Conservation (phyloP, 2,329 filamentous ascomycete species). For the Trichoderma sp. region DNA sequence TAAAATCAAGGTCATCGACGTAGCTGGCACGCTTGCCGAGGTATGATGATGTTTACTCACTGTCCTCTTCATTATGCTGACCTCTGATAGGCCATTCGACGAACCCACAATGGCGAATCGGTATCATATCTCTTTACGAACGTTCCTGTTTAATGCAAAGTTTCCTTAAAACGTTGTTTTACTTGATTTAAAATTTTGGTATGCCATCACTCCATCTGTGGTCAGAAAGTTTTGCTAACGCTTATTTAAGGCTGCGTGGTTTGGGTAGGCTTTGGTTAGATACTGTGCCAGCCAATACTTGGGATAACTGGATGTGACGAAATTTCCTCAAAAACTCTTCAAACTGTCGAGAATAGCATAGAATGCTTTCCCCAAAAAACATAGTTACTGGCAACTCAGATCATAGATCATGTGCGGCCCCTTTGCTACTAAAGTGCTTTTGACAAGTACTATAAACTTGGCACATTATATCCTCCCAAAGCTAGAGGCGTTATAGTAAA, state of each 20-base stretch:
- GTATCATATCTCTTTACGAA: constrained; percentile 71
- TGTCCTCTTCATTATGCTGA: constrained; percentile 9
- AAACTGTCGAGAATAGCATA: background rate
- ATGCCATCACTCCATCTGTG: background rate
- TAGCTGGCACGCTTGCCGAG: constrained; percentile 78
- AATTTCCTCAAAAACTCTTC: background rate
- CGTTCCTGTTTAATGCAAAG: constrained; percentile 50
- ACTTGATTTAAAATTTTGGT: constrained; percentile 8
- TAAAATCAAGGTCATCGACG: constrained; percentile 87
- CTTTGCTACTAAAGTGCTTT: background rate
- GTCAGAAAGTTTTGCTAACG: background rate
- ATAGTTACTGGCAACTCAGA: background rate
- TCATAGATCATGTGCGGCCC: background rate
- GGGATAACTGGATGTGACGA: constrained; percentile 3
- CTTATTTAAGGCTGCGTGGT: background rate
- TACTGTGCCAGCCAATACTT: background rate
- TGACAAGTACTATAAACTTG: background rate
- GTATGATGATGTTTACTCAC: constrained; percentile 33
- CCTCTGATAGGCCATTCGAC: constrained; percentile 59
- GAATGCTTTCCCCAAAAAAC: constrained; percentile 2
- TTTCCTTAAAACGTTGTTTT: background rate
- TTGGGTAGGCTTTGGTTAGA: background rate
- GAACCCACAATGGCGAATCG: constrained; percentile 67
- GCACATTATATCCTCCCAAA: background rate
- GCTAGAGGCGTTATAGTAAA: background rate